Evolutionary conservation across 495 filamentous ascomycete genomes (phyloP).

Genomic region (Gamarada debralockiae): DNA sequence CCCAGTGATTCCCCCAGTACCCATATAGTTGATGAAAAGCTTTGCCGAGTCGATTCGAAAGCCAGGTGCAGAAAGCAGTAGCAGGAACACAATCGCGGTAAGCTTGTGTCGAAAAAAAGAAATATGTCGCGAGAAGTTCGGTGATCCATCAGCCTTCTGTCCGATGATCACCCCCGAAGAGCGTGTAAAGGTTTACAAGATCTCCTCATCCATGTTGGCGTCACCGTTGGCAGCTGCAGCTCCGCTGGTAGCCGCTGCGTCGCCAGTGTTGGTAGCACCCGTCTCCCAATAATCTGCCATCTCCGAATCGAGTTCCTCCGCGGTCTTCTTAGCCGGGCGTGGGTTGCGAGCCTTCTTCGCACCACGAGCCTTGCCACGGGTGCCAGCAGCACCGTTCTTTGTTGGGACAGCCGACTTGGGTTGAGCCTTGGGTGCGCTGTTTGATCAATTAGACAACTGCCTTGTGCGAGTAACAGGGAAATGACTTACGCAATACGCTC

Average conservation of each 20-base stretch:
- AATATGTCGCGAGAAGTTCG: neutral
- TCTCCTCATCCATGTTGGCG: conserved; percentile 46
- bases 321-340: conserved; percentile 85
- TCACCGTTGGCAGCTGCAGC: conserved; percentile 30
- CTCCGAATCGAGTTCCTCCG: conserved; percentile 88
- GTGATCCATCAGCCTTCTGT: neutral
- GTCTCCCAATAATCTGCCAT: conserved; percentile 86
- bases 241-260: conserved; percentile 20
- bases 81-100: conserved; percentile 14
- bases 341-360: conserved; percentile 44
- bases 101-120: conserved; percentile 6
- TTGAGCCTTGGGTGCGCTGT: conserved; percentile 62
- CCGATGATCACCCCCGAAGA: neutral
- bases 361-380: conserved; percentile 48
- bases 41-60: conserved; percentile 2
- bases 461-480: neutral
- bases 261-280: conserved; percentile 29
- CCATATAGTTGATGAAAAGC: conserved; percentile 12
- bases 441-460: conserved; percentile 29
- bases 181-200: conserved; percentile 17
- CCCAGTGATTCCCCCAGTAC: conserved; percentile 3
- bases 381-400: conserved; percentile 47
- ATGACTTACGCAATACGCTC: conserved; percentile 75
- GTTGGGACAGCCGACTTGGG: conserved; percentile 78
- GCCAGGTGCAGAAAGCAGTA: conserved; percentile 2